phyloP scores from a whole-genome alignment of 2,329 filamentous ascomycete species.

The Sarocladium strictum region DNA sequence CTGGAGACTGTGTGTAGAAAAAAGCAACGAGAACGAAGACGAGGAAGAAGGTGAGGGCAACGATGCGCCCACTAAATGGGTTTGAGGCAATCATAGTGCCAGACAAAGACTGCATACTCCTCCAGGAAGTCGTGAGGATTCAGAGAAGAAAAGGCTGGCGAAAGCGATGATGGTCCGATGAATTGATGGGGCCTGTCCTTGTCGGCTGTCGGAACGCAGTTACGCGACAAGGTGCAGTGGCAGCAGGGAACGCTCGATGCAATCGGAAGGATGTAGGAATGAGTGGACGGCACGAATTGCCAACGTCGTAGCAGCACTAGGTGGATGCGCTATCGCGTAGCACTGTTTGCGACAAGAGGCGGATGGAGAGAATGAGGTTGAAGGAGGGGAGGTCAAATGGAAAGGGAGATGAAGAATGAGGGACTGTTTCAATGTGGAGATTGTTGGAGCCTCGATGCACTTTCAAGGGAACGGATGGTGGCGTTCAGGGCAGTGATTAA shows the following conservation, averaged over 20 bases:
- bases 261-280: neutral
- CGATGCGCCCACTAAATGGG: slow-evolving; percentile 7
- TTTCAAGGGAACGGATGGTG: neutral
- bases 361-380: neutral
- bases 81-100: neutral
- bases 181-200: slow-evolving; percentile 2
- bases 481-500: neutral
- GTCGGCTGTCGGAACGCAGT: neutral
- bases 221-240: neutral
- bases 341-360: neutral
- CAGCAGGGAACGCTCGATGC: neutral
- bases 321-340: neutral
- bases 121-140: neutral
- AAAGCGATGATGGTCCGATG: neutral
- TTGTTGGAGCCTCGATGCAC: neutral
- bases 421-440: neutral
- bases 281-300: neutral
- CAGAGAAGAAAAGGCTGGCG: neutral
- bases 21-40: neutral
- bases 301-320: neutral
- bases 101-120: neutral
- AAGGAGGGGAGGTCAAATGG: neutral
- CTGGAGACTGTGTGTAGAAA: neutral
- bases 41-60: neutral
- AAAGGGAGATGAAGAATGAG: neutral